Percentiles rank a stretch among this genome's conserved stretches.
These are phyloP conservation scores for Coemansia sp. DNA, from an alignment of 192 early-diverging fungal species.

Conservation along the genomic window DNA sequence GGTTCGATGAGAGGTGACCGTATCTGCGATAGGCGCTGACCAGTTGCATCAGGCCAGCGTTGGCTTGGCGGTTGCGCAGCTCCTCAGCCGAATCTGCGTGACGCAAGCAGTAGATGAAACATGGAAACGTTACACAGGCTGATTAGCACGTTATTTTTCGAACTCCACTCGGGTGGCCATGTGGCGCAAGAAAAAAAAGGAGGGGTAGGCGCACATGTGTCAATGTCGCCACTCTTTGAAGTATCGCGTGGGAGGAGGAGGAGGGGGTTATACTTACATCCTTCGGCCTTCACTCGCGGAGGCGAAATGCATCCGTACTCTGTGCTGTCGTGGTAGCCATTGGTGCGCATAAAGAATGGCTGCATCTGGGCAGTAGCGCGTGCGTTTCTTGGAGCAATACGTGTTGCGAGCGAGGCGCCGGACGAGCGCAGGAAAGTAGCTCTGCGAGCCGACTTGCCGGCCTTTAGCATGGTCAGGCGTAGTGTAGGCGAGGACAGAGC, in stretches of 20 bases:
- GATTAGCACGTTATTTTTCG: not conserved
- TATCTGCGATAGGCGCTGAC: constrained; percentile 78
- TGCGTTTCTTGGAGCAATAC: constrained; percentile 11
- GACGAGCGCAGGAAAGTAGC: constrained; percentile 19
- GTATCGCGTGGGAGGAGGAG: not conserved
- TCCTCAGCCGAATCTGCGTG: constrained; percentile 59
- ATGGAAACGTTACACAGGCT: not conserved
- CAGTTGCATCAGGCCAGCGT: constrained; percentile 83
- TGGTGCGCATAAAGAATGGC: constrained; percentile 13
- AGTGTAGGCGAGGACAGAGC: not conserved
- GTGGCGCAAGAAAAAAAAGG: constrained; percentile 7
- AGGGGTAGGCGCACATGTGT: not conserved
- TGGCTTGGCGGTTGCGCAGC: constrained; percentile 76
- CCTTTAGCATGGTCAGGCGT: constrained; percentile 28
- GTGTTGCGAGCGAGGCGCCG: constrained; percentile 5
- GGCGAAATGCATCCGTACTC: constrained; percentile 42
- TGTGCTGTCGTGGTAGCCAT: constrained; percentile 39
- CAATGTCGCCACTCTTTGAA: no score
- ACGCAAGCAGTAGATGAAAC: not conserved
- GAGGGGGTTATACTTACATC: constrained; percentile 28
- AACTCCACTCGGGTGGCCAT: not conserved
- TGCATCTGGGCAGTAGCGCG: constrained; percentile 14
- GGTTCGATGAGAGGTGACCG: constrained; percentile 78
- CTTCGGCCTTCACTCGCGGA: constrained; percentile 20
- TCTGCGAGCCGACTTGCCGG: constrained; percentile 32